These are phyloP conservation scores for Lachancea lanzarotensis DNA, from an alignment of 805 yeast genomes.

Conservation along the genomic window DNA sequence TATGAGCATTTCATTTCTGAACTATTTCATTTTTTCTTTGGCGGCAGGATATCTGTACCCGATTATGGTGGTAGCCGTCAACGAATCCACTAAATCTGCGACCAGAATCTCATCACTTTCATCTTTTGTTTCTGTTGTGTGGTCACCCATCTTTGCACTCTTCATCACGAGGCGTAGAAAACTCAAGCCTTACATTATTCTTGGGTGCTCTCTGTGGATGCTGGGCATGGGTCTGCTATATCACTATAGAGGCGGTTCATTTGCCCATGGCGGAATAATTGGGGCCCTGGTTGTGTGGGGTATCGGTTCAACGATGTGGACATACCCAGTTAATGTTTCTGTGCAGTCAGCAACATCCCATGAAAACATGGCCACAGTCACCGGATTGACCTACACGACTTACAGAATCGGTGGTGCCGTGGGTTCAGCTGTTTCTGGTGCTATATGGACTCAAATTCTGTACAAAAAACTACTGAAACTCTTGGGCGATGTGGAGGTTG, in stretches of 20 bases:
- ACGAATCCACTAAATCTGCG: constrained; percentile 49
- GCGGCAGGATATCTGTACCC: constrained; percentile 65
- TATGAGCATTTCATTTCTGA: constrained; percentile 48
- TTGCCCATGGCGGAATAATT: constrained; percentile 50
- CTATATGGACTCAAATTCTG: constrained; percentile 61
- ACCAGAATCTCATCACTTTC: constrained; percentile 55
- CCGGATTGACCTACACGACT: constrained; percentile 52
- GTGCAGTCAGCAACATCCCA: constrained; percentile 56
- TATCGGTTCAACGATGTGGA: constrained; percentile 53
- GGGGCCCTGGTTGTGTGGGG: constrained; percentile 49
- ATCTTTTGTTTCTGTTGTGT: constrained; percentile 58
- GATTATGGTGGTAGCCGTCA: constrained; percentile 56
- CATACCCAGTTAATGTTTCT: constrained; percentile 57
- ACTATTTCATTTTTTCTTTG: constrained; percentile 60
- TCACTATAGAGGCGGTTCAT: constrained; percentile 49
- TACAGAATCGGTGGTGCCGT: constrained; percentile 60
- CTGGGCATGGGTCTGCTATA: constrained; percentile 48
- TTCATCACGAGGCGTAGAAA: constrained; percentile 43
- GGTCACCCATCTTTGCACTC: constrained; percentile 53
- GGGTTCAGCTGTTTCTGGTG: constrained; percentile 62
- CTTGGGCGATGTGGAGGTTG: constrained; percentile 35
- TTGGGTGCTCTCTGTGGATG: constrained; percentile 55
- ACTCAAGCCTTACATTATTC: constrained; percentile 52
- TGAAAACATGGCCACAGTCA: constrained; percentile 60
- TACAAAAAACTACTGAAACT: constrained; percentile 38